Evolutionary conservation across 805 yeast species (phyloP), one percentile per base, ranked within the genome.

Genomic region (Torulaspora franciscae): DNA sequence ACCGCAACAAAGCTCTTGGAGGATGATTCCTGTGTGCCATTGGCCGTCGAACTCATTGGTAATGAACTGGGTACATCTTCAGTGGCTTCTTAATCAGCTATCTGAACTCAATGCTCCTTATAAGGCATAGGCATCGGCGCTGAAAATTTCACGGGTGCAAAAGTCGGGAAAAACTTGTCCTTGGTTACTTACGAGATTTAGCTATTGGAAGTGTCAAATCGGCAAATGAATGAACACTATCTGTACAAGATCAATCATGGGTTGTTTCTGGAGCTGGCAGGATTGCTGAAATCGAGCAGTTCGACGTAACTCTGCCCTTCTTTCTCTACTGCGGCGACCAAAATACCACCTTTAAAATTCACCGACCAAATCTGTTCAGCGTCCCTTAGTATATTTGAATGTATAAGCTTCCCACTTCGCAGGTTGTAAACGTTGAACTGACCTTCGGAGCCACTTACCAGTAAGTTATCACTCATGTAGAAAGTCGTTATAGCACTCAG

Each of bases 341-440:
- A 85, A 41, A 89, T 74, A 47, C 84, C 77, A 52, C 81, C 79
- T 59, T 88, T 95, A 57, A 89, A 87, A 56, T 84, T 77, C 2
- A 91, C 96, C 54, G 93, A 96, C 99, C 99, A 93, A 28, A 91
- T 88, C 30, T 86, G 83, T 7, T 93, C 95, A 11, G 86, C 81
- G 60, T 84, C 90, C 3, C 76, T 71, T 37, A 90, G 68, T 43
- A 93, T 65, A 52, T 88, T 89, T 15, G 77, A 68, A 44, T 87
- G 72, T 2, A 90, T 78, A 48, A 83, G 76, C 57, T 74, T 73
- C 0, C 98, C 98, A 2, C 83, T 80, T 49, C 78, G 74, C 30
- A 88, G 76, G 59, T 90, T 85, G 88, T 96, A 93, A 38, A 93
- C 71, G 66, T 87, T 89, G 56, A 90, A 75, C 74, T 88, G 85